Percentiles rank a stretch among this genome's conserved stretches.
Evolutionary conservation across 225 moss, liverwort and hornwort genomes (phyloP).

Genomic region (Pleurozium schreberi): DNA sequence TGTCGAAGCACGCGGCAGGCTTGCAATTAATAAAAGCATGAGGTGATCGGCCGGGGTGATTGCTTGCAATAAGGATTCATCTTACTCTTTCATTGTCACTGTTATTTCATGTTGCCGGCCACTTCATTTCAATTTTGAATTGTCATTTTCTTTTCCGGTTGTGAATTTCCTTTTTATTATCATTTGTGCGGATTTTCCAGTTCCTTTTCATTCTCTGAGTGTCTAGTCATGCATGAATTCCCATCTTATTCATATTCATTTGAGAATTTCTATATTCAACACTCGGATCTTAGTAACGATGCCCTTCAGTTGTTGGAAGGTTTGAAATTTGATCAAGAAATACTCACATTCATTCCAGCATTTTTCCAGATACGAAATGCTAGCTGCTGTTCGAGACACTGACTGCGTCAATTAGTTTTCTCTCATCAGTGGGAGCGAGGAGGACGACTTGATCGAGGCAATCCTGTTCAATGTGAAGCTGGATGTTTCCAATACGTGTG

Average conservation of each 20-base stretch:
- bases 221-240: background rate
- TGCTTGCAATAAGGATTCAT: constrained; percentile 28
- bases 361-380: constrained; percentile 27
- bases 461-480: too few species aligned
- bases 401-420: too few species aligned
- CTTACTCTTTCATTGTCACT: background rate
- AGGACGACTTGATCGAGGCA: too few species aligned
- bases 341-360: background rate
- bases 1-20: constrained; percentile 36
- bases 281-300: background rate
- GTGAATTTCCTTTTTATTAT: too few species aligned
- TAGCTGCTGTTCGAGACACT: background rate
- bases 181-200: background rate
- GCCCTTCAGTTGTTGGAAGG: background rate
- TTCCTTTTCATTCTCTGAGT: background rate
- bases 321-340: background rate
- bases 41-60: constrained; percentile 32
- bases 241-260: background rate
- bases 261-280: background rate
- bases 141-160: too few species aligned
- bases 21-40: constrained; percentile 30
- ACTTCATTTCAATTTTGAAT: too few species aligned
- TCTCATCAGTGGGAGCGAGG: too few species aligned
- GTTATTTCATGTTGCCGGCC: too few species aligned
- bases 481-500: constrained; percentile 19